These are phyloP conservation scores for Dianthus caryophyllus DNA, from an alignment of 148 eudicot species.

Conservation along the genomic window DNA sequence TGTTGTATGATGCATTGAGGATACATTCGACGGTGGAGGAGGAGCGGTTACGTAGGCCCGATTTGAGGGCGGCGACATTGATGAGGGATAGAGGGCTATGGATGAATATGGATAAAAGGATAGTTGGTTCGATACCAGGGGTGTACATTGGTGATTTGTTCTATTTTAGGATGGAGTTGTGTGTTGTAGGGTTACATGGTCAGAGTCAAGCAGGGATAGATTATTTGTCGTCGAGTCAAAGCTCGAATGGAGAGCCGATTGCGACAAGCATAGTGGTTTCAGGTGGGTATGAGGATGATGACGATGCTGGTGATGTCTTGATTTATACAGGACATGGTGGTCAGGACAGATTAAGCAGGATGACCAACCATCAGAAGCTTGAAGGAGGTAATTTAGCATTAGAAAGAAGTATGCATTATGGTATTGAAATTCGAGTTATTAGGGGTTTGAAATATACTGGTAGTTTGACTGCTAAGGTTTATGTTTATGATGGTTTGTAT, in stretches of 20 bases:
- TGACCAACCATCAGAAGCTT: slow-evolving; percentile 54
- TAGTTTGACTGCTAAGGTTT: slow-evolving; percentile 51
- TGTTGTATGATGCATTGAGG: slow-evolving; percentile 60
- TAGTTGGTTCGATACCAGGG: slow-evolving; percentile 83
- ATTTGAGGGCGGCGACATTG: slow-evolving; percentile 48
- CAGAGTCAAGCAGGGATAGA: slow-evolving; percentile 86
- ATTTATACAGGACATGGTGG: slow-evolving; percentile 91
- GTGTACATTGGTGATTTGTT: slow-evolving; percentile 71
- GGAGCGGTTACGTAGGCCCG: slow-evolving; percentile 44
- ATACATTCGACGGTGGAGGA: slow-evolving; percentile 37
- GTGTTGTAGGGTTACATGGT: slow-evolving; percentile 88
- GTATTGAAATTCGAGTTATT: slow-evolving; percentile 82
- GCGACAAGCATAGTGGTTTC: slow-evolving; percentile 86
- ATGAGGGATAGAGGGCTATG: slow-evolving; percentile 69
- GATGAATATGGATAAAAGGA: slow-evolving; percentile 72
- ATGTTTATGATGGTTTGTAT: slow-evolving; percentile 95
- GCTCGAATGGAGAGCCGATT: slow-evolving; percentile 81
- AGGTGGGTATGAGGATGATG: slow-evolving; percentile 94
- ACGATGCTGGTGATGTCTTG: slow-evolving; percentile 69
- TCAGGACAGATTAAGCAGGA: slow-evolving; percentile 52
- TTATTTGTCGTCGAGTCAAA: slow-evolving; percentile 54
- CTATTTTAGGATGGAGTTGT: slow-evolving; percentile 73
- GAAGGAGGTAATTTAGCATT: slow-evolving; percentile 79
- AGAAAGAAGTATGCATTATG: slow-evolving; percentile 87
- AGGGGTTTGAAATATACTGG: slow-evolving; percentile 69